phyloP scores from a whole-genome alignment of 2,329 filamentous ascomycete genomes.

The Huntiella moniliformis region DNA sequence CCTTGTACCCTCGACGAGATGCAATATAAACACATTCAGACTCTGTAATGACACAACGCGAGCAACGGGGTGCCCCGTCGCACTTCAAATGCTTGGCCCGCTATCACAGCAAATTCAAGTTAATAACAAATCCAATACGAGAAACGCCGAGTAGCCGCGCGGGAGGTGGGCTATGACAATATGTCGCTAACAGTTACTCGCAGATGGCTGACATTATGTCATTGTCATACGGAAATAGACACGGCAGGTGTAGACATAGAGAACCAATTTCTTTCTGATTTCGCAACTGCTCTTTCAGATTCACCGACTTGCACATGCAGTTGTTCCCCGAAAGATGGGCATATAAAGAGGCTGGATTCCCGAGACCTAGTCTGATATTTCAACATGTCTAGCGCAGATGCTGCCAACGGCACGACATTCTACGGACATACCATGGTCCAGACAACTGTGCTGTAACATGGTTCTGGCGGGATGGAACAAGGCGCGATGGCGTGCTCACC shows the following conservation, averaged over 20 bases:
- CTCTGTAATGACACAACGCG: constrained; percentile 40
- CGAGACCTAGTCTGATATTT: no score
- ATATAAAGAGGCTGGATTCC: no score
- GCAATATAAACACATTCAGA: constrained; percentile 52
- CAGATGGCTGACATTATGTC: background rate
- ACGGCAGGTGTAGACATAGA: no score
- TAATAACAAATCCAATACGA: background rate
- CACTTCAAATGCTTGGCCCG: constrained; percentile 56
- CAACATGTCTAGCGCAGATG: background rate
- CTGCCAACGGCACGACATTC: no score
- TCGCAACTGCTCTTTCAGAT: no score
- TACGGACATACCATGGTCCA: no score
- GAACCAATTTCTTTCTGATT: no score
- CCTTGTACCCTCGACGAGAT: constrained; percentile 58
- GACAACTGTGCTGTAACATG: no score
- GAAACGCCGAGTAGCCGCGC: no score
- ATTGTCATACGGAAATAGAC: background rate
- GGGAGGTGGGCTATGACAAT: background rate
- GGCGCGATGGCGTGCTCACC: no score
- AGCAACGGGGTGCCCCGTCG: constrained; percentile 50
- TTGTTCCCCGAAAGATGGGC: no score
- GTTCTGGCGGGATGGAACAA: no score
- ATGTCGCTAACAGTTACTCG: background rate
- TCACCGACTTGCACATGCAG: background rate
- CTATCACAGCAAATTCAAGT: constrained; percentile 18